phyloP scores from a whole-genome alignment of 306 rosid species.

The Cotoneaster glaucophyllus region DNA sequence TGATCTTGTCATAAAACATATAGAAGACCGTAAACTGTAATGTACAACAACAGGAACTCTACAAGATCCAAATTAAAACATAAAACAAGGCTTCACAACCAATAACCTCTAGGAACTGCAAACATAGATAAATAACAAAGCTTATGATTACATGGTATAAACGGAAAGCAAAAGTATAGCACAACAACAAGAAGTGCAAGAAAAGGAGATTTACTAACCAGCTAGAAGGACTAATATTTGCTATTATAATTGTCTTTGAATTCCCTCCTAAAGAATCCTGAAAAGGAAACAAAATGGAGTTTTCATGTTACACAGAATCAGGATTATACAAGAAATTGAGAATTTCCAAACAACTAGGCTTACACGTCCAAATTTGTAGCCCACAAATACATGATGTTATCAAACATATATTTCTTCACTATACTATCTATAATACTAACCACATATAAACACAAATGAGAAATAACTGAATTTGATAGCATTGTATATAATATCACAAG shows the following conservation, averaged over 20 bases:
- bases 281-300: conserved; percentile 23
- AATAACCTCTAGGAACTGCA: neutral
- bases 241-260: conserved; percentile 81
- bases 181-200: neutral
- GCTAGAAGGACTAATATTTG: conserved; percentile 89
- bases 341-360: neutral
- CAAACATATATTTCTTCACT: neutral
- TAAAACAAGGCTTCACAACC: neutral
- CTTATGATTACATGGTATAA: neutral
- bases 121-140: neutral
- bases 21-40: neutral
- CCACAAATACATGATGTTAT: neutral
- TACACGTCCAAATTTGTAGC: neutral
- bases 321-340: neutral
- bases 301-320: neutral
- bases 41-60: neutral
- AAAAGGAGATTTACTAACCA: conserved; percentile 44
- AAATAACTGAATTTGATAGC: neutral
- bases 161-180: neutral
- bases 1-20: neutral
- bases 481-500: conserved; percentile 10
- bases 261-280: conserved; percentile 99
- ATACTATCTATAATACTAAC: neutral
- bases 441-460: neutral
- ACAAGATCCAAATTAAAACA: neutral